Conservation (phyloP, 305 asterid genomes). For the Andrographis paniculata region DNA sequence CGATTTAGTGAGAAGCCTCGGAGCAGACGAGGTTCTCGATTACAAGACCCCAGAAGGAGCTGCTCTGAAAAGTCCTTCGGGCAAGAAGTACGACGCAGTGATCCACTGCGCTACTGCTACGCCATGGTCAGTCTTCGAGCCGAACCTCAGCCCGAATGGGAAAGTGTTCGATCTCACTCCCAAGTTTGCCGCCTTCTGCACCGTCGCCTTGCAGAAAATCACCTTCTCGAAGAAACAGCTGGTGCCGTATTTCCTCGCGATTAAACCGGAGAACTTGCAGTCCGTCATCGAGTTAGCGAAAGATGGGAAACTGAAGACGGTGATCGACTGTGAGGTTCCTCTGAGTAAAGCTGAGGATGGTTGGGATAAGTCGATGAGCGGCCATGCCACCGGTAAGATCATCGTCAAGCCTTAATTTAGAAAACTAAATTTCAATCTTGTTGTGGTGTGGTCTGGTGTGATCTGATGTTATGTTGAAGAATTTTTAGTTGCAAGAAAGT, state of each 20-base stretch:
- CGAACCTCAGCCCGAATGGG: conserved; percentile 41
- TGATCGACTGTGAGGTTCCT: conserved; percentile 54
- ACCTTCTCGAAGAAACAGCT: conserved; percentile 43
- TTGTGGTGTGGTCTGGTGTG: too few species aligned
- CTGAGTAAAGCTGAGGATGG: conserved; percentile 67
- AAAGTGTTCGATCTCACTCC: conserved; percentile 68
- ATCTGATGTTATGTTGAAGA: too few species aligned
- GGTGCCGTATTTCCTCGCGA: conserved; percentile 35
- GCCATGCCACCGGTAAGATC: conserved; percentile 84
- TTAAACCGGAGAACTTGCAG: conserved; percentile 34
- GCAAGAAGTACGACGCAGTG: conserved; percentile 55
- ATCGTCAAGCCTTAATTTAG: conserved; percentile 26
- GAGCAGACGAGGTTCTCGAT: conserved; percentile 74
- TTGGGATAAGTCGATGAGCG: conserved; percentile 66
- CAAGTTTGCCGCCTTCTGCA: conserved; percentile 40
- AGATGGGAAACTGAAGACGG: conserved; percentile 60
- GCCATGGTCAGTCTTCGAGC: conserved; percentile 60
- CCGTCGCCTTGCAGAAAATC: conserved; percentile 42
- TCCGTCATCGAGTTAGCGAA: conserved; percentile 39
- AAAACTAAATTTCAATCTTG: too few species aligned
- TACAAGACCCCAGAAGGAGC: conserved; percentile 64
- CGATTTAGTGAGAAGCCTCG: conserved; percentile 50
- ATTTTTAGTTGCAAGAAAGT: too few species aligned
- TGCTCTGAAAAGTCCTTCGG: conserved; percentile 65
- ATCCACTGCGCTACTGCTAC: conserved; percentile 45